Base-by-base conservation (phyloP, 345 rosid genomes). In the Dipteronia dyeriana region DNA sequence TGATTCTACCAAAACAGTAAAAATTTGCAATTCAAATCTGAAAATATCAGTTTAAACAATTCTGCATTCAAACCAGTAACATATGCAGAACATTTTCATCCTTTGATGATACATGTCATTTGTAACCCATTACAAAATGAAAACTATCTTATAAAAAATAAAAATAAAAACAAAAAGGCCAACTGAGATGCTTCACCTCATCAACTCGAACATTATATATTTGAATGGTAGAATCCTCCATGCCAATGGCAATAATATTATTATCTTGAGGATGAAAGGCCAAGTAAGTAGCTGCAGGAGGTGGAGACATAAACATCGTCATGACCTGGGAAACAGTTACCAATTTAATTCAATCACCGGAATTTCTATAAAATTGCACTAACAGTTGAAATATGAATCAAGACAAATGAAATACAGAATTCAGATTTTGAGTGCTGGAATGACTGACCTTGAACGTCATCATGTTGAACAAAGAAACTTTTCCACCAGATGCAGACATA, bases 211-310 rank as follows among this genome's bases (percentile, higher is more conserved):
- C 95, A 87, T 91, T 90, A 82, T 91, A 93, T 70, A 93, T 93
- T 77, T 93, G 95, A 68, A 93, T 89, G 34, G 94, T 83, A 12
- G 94, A 91, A 79, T 93, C 95, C 80, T 93, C 97, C 98, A 91
- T 91, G 80, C 97, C 97, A 22, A 90, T 90, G 73, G 95, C 98
- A 76, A 93, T 90, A 38, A 93, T 86, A 77, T 93, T 91, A 77
- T 91, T 91, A 80, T 93, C 98, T 76, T 84, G 97, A 47, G 98
- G 97, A 86, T 91, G 97, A 82, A 93, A 93, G 20, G 94, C 97
- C 66, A 93, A 82, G 73, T 85, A 93, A 34, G 93, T 90, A 14
- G 97, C 92, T 71, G 98, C 91, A 22, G 94, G 97, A 78, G 97
- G 96, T 51, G 94, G 92, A 1, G 93, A 75, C 94, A 91, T 89